Base-by-base conservation (phyloP, 1,284 basidiomycete genomes). In the Austroboletus rostrupii region DNA sequence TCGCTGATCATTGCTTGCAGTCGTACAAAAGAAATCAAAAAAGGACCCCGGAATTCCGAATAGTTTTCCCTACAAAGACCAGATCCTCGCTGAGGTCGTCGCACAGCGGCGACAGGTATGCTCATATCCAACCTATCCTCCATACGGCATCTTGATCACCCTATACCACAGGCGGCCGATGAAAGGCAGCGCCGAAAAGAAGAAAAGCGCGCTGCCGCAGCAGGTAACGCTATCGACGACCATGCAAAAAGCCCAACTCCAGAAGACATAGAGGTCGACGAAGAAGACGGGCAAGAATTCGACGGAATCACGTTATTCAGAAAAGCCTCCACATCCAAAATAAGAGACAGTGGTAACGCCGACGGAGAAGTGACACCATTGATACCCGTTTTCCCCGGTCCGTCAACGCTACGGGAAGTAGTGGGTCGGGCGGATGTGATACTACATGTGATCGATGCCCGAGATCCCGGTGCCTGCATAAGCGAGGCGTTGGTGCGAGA, bases 1-100 rank as follows among this genome's bases (percentile, higher is more conserved):
- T 21, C n/a, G 20, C 45, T 59, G 38, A 52, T 48, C 42, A 5
- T 40, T 43, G 2, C 17, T 28, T 38, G 38, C 49, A 66, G 63
- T 37, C 45, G 36, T 57, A 17, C 84, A 79, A 67, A 83, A 76
- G 70, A 92, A 78, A 47, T 67, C 65, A 8, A 69, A 61, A 54
- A 78, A 85, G 68, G 96, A 99, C 67, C 92, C 90, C 23, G 97
- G 97, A 43, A 96, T 99, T 54, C 96, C 96, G n/a, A 97, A 90
- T 72, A 87, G 85, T 55, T 97, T 95, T 74, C 96, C 95, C 4
- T 97, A 89, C 80, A 99, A 98, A 75, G 96, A 97, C 66, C 87
- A 96, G 71, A 87, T 99, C 52, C 77, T 99, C 38, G 92, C 92
- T 14, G 96, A 99, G 66, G 79, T 94, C 38, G 85, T 85, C 40